Evolutionary conservation across 805 yeast genomes (phyloP).

Genomic region (Cephaloascus fragrans): DNA sequence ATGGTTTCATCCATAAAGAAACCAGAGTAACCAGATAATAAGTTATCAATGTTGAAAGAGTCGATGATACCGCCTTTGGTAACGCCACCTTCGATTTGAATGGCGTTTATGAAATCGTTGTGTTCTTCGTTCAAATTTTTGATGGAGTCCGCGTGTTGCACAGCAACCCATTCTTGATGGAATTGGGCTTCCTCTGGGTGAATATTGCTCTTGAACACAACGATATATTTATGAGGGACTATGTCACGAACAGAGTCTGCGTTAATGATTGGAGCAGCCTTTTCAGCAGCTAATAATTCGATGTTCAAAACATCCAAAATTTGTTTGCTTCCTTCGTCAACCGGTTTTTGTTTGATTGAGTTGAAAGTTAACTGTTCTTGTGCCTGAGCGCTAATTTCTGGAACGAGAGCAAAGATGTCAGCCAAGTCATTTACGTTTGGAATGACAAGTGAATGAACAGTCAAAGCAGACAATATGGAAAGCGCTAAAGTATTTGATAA

Average conservation of each 20-base stretch:
- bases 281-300: conserved; percentile 6
- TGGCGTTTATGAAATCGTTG: conserved; percentile 24
- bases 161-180: conserved; percentile 61
- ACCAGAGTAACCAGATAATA: conserved; percentile 77
- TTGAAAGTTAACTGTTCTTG: neutral
- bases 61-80: conserved; percentile 46
- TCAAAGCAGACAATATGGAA: conserved; percentile 29
- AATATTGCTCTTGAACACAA: conserved; percentile 68
- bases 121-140: conserved; percentile 22
- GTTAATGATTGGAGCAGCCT: conserved; percentile 37
- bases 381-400: conserved; percentile 1
- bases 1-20: conserved; percentile 67
- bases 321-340: neutral
- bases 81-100: conserved; percentile 9
- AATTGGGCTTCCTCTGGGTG: conserved; percentile 41
- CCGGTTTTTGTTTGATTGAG: neutral
- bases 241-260: conserved; percentile 33
- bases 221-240: conserved; percentile 71
- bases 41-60: conserved; percentile 47
- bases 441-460: conserved; percentile 28
- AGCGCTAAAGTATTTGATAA: conserved; percentile 31
- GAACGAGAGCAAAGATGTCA: conserved; percentile 18
- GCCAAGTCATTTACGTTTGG: conserved; percentile 25
- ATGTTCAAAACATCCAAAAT: conserved; percentile 3
- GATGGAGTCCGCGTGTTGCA: conserved; percentile 36